phyloP scores from a whole-genome alignment of 495 filamentous ascomycete species.

The Opeltia flavorubescens region DNA sequence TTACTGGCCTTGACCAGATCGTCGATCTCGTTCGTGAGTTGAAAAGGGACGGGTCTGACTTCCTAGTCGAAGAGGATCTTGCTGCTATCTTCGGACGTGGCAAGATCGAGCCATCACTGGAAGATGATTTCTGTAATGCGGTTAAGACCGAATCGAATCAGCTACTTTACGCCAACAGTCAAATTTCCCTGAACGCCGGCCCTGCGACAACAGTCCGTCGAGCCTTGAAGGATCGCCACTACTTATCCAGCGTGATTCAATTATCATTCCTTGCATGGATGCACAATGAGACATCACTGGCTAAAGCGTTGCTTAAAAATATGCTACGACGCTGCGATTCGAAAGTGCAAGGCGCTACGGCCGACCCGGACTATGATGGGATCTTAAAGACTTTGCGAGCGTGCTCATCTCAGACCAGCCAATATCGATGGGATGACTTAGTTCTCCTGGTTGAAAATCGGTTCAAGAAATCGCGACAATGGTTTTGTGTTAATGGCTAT shows the following conservation, averaged over 20 bases:
- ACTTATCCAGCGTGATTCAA: slow-evolving; percentile 9
- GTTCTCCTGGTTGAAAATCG: slow-evolving; percentile 2
- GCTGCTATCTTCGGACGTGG: slow-evolving; percentile 9
- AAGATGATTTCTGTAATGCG: slow-evolving; percentile 4
- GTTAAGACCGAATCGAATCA: slow-evolving; percentile 1
- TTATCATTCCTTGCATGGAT: slow-evolving; percentile 12
- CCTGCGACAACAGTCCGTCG: slow-evolving; percentile 6
- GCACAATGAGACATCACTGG: slow-evolving; percentile 5
- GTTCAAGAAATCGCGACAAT: background rate
- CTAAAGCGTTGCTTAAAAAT: slow-evolving; percentile 2
- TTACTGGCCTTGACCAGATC: background rate
- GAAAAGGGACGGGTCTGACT: slow-evolving; percentile 8
- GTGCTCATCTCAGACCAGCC: slow-evolving; percentile 13
- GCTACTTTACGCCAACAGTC: background rate
- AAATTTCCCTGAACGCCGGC: slow-evolving; percentile 6
- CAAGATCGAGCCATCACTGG: slow-evolving; percentile 5
- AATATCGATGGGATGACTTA: slow-evolving; percentile 5
- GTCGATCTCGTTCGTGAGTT: slow-evolving; percentile 5
- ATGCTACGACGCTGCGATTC: slow-evolving; percentile 5
- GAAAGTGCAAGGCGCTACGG: slow-evolving; percentile 3
- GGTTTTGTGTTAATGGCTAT: background rate
- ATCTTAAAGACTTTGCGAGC: slow-evolving; percentile 7
- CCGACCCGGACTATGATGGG: slow-evolving; percentile 10
- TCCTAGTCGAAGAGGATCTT: slow-evolving; percentile 12
- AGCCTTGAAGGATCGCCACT: slow-evolving; percentile 9